phyloP scores from a whole-genome alignment of 192 early-diverging fungal genomes.

The Coemansia asiatica region DNA sequence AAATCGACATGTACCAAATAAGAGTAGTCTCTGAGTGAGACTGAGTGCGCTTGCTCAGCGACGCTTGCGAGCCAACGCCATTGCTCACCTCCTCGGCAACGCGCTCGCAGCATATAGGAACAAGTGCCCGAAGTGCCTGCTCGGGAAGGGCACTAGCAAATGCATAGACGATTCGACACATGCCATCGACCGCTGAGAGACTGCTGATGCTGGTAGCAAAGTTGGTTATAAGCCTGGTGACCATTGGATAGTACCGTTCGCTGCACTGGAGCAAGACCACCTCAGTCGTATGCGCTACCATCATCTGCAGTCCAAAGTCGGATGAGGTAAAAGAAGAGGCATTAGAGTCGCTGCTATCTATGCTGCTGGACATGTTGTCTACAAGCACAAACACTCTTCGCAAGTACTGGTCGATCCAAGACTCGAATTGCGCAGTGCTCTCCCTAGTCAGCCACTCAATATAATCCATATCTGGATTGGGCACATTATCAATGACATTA shows the following conservation, averaged over 20 bases:
- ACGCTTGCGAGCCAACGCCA: constrained; percentile 38
- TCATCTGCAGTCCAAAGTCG: constrained; percentile 26
- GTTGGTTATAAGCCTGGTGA: constrained; percentile 42
- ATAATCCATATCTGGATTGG: constrained; percentile 59
- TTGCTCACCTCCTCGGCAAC: constrained; percentile 48
- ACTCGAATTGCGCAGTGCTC: constrained; percentile 81
- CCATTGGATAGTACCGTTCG: constrained; percentile 50
- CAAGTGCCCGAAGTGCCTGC: constrained; percentile 26
- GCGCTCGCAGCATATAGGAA: constrained; percentile 44
- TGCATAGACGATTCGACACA: constrained; percentile 35
- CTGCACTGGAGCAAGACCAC: constrained; percentile 47
- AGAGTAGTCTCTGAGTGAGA: constrained; percentile 52
- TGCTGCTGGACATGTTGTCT: constrained; percentile 45
- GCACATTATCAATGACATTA: constrained; percentile 33
- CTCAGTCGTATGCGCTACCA: constrained; percentile 35
- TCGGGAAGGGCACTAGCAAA: constrained; percentile 45
- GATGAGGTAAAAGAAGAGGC: constrained; percentile 9
- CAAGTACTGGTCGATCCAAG: constrained; percentile 82
- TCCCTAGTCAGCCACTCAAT: constrained; percentile 68
- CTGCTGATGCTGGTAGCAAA: constrained; percentile 48
- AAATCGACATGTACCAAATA: constrained; percentile 45
- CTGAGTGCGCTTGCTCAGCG: constrained; percentile 35
- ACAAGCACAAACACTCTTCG: constrained; percentile 76
- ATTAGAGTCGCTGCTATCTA: constrained; percentile 22
- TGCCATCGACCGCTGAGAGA: constrained; percentile 39